Evolutionary conservation across 2,329 filamentous ascomycete species (phyloP).

Genomic region (Fulvia fulva): DNA sequence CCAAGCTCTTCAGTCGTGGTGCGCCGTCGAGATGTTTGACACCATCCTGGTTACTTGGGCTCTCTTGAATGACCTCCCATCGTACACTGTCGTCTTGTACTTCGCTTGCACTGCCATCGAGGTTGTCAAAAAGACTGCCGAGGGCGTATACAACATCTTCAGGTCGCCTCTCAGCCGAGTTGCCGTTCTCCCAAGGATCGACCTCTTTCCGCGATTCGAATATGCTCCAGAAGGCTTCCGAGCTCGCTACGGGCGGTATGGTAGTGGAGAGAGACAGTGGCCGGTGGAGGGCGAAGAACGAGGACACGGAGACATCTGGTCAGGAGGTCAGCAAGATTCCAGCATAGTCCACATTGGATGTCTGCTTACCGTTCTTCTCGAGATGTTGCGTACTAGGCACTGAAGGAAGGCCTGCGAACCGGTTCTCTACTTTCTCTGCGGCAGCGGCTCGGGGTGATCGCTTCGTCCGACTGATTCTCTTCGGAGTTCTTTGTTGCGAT

Average conservation of each 20-base stretch:
- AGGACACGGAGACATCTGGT: slow-evolving; percentile 78
- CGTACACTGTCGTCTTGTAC: slow-evolving; percentile 35
- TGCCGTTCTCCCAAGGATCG: slow-evolving; percentile 41
- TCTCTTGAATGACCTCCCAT: slow-evolving; percentile 37
- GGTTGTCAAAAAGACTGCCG: slow-evolving; percentile 40
- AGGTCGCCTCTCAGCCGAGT: slow-evolving; percentile 42
- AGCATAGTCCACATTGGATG: not conserved
- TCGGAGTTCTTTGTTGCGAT: slow-evolving; percentile 15
- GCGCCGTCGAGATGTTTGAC: slow-evolving; percentile 29
- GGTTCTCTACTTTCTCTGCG: slow-evolving; percentile 30
- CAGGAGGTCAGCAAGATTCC: slow-evolving; percentile 3
- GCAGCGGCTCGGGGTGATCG: slow-evolving; percentile 8
- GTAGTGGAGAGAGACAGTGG: slow-evolving; percentile 84
- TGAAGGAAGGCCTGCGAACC: slow-evolving; percentile 60
- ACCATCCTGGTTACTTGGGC: slow-evolving; percentile 31
- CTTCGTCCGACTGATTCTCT: slow-evolving; percentile 17
- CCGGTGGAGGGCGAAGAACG: slow-evolving; percentile 93
- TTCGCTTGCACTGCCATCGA: slow-evolving; percentile 23
- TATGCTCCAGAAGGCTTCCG: slow-evolving; percentile 77
- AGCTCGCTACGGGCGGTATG: slow-evolving; percentile 67
- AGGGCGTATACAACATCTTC: slow-evolving; percentile 45
- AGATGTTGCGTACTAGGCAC: slow-evolving; percentile 74
- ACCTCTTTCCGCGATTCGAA: slow-evolving; percentile 58
- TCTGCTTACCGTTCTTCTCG: slow-evolving; percentile 33
- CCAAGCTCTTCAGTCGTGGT: slow-evolving; percentile 32